Base-by-base conservation (phyloP, 2,329 filamentous ascomycete genomes). In the Aspergillus quadrilineatus region DNA sequence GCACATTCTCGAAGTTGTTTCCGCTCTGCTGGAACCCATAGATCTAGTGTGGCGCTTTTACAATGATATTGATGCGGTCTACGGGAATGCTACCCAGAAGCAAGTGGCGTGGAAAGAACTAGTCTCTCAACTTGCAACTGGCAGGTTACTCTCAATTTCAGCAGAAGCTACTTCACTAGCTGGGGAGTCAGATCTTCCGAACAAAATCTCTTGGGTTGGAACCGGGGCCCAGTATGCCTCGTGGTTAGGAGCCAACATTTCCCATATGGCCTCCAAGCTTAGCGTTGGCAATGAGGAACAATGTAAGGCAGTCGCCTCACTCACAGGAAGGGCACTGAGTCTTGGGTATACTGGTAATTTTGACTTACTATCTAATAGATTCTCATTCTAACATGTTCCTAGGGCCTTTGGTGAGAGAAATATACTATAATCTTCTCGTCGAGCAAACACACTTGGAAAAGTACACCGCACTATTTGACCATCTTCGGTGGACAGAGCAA, bases 201-300 rank as follows among this genome's bases (percentile, higher is more conserved):
- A 61, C 56, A 63, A 68, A 22, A 56, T 67, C 50, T 63, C 70
- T 1, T 95, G 90, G 89, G 66, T 90, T 34, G 80, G 84, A 0
- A 81, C 86, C 60, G 87, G 88, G 3, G 77, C 77, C 28, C 70
- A 80, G 15, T 96, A 89, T 73, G 82, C 84, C 10, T 73, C 74
- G 30, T 96, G 92, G 92, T 72, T 96, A 39, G 88, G 86, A 2
- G 73, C 72, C 12, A 89, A 86, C 67, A 78, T 94, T 49, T 77
- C 72, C 34, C 59, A 67, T 15, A 71, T 81, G 64, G 70, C 67
- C 34, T 69, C 67, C 69, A 30, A 68, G 62, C 28, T 86, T 73
- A 77, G 73, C 66, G 43, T 69, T 5, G 63, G 73, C 61, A 43
- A 63, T 55, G 45, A 63, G 54, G 54, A 71, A 60, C 32, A 60